phyloP scores from a whole-genome alignment of 2,329 filamentous ascomycete species.

The Aotearoamyces nothofagi region DNA sequence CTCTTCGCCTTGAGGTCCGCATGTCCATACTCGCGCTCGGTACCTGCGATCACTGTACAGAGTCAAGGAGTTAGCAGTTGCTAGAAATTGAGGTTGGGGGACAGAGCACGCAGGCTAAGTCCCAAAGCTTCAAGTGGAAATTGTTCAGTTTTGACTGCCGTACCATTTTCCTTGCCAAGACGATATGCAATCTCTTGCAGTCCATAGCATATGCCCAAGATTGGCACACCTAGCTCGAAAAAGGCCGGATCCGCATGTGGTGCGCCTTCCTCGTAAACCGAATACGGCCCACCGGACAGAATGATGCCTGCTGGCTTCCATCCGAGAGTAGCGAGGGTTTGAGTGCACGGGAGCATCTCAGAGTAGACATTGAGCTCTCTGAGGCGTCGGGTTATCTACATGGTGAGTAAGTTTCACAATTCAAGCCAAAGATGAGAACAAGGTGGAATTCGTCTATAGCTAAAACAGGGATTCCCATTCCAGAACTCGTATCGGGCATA shows the following conservation, averaged over 20 bases:
- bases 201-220: conserved; percentile 30
- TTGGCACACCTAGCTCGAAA: conserved; percentile 57
- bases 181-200: conserved; percentile 62
- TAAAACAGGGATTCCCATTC: no score
- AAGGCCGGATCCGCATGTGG: conserved; percentile 71
- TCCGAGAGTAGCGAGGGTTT: conserved; percentile 59
- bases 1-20: conserved; percentile 48
- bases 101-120: no score
- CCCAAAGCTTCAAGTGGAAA: no score
- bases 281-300: conserved; percentile 54
- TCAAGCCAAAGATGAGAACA: no score
- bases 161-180: conserved; percentile 45
- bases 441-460: no score
- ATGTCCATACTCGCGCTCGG: conserved; percentile 50
- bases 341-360: conserved; percentile 79
- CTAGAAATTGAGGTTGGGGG: no score
- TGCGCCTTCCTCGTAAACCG: conserved; percentile 66
- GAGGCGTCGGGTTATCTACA: conserved; percentile 59
- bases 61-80: conserved; percentile 14
- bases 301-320: conserved; percentile 80
- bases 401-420: conserved; percentile 2
- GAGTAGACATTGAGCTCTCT: conserved; percentile 69
- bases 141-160: no score
- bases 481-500: no score
- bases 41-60: conserved; percentile 43